Evolutionary conservation across 305 asterid species (phyloP).

Genomic region (Caryopteris hybrid): DNA sequence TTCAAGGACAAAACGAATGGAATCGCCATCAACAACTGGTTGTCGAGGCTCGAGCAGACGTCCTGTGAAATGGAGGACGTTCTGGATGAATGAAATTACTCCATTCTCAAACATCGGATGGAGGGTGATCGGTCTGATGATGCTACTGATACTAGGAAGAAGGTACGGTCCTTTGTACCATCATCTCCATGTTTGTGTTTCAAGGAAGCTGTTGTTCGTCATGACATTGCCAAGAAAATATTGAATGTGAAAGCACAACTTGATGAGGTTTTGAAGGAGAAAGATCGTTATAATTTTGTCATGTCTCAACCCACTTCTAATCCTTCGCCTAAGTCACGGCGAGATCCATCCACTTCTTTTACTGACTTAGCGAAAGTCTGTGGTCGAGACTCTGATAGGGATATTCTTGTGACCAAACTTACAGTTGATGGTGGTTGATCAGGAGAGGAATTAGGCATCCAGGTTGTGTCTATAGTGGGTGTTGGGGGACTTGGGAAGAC

Average conservation of each 20-base stretch:
- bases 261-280: constrained; percentile 13
- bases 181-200: constrained; percentile 12
- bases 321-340: background rate
- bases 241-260: constrained; percentile 6
- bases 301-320: background rate
- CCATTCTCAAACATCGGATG: background rate
- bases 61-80: constrained; percentile 23
- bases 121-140: background rate
- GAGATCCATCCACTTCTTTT: constrained; percentile 1
- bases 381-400: constrained; percentile 24
- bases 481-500: constrained; percentile 38
- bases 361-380: constrained; percentile 1
- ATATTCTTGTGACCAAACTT: constrained; percentile 7
- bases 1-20: background rate
- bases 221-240: constrained; percentile 14
- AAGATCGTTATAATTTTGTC: background rate
- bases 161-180: constrained; percentile 15
- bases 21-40: background rate
- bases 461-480: constrained; percentile 23
- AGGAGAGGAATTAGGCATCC: background rate
- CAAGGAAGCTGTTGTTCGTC: constrained; percentile 10
- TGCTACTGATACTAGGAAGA: background rate
- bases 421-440: background rate
- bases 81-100: constrained; percentile 24
- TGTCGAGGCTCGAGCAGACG: constrained; percentile 16